phyloP scores from a whole-genome alignment of 192 early-diverging fungal species.

The Phlyctochytrium planicorne region DNA sequence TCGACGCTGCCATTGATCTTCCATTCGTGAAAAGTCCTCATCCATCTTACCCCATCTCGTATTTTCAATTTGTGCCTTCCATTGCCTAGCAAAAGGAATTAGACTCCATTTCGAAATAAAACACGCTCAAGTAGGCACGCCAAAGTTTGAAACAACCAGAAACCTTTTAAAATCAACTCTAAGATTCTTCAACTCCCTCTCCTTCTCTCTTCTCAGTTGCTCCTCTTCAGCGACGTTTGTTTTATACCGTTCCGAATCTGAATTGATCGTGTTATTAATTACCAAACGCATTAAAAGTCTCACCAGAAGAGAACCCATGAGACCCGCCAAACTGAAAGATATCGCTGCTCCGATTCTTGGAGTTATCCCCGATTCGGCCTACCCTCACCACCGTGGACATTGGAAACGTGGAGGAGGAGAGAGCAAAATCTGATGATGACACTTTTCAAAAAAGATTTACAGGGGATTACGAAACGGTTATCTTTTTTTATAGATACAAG shows the following conservation, averaged over 20 bases:
- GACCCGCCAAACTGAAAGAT: conserved; percentile 42
- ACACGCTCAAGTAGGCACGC: not conserved
- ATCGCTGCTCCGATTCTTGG: conserved; percentile 36
- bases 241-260: conserved; percentile 27
- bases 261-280: not conserved
- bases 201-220: conserved; percentile 15
- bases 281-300: not conserved
- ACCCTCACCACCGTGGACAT: too few relatives aligned
- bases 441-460: too few relatives aligned
- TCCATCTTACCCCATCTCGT: conserved; percentile 37
- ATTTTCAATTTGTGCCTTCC: conserved; percentile 31
- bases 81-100: too few relatives aligned
- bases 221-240: conserved; percentile 36
- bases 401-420: too few relatives aligned
- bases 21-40: conserved; percentile 9
- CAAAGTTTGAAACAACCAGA: conserved; percentile 1
- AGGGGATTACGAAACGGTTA: too few relatives aligned
- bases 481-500: conserved; percentile 43
- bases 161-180: conserved; percentile 28
- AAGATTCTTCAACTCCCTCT: conserved; percentile 22
- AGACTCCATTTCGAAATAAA: not conserved
- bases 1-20: conserved; percentile 15
- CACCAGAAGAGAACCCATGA: conserved; percentile 27
- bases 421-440: too few relatives aligned
- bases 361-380: conserved; percentile 30